These are phyloP conservation scores for Volvox carteri DNA, from an alignment of 163 green algal genomes.

Conservation along the genomic window DNA sequence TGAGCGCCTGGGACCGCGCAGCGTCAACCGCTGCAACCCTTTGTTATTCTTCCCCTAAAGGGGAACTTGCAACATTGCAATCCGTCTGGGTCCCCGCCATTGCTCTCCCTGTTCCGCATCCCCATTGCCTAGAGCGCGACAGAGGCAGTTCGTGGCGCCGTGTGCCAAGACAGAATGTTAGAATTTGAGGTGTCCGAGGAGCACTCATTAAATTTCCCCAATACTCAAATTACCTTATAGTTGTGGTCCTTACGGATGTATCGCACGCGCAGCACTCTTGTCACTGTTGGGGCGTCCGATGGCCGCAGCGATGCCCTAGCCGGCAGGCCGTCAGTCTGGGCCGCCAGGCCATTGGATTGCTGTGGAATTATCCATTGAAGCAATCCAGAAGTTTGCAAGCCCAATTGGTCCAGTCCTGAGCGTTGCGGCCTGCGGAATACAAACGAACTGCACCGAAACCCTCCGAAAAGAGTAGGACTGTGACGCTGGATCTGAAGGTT, in stretches of 20 bases:
- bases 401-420: slow-evolving; percentile 4
- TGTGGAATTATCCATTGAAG: neutral
- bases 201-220: too few relatives aligned
- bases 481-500: neutral
- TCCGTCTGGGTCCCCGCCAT: too few relatives aligned
- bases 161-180: too few relatives aligned
- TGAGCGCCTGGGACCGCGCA: too few relatives aligned
- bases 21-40: too few relatives aligned
- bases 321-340: neutral
- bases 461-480: neutral
- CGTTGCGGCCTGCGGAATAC: neutral
- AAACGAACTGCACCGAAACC: neutral
- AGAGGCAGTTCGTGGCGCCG: too few relatives aligned
- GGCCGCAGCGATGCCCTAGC: neutral
- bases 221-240: slow-evolving; percentile 50
- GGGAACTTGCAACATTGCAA: too few relatives aligned
- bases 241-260: slow-evolving; percentile 59
- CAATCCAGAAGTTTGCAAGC: neutral
- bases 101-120: too few relatives aligned
- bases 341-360: neutral
- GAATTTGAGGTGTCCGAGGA: too few relatives aligned
- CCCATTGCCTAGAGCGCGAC: too few relatives aligned
- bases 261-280: slow-evolving; percentile 35
- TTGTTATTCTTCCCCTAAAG: too few relatives aligned
- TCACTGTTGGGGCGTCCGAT: neutral